Evolutionary conservation across 257 asterid genomes (phyloP).

Genomic region (Thymus quinquecostatus): DNA sequence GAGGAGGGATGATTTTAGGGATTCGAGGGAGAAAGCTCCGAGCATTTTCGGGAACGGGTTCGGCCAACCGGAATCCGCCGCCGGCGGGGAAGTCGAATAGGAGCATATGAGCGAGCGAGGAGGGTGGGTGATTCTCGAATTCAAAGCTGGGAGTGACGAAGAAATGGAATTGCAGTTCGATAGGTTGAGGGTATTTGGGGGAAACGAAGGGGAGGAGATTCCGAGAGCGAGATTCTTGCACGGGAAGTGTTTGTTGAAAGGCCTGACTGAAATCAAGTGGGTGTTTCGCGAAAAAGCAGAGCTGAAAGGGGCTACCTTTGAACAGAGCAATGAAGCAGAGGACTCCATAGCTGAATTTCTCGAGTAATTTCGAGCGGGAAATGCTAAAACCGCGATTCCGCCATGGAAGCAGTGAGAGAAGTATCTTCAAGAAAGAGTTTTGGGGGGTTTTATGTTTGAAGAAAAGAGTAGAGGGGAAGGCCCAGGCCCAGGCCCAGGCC

Average conservation of each 20-base stretch:
- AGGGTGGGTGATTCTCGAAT: conserved; percentile 31
- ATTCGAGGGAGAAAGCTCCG: conserved; percentile 45
- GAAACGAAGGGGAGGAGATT: conserved; percentile 17
- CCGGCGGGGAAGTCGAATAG: conserved; percentile 38
- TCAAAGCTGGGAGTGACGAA: conserved; percentile 16
- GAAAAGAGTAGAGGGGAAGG: too few species aligned
- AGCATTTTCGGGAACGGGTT: conserved; percentile 25
- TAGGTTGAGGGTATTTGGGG: not conserved
- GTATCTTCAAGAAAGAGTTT: too few species aligned
- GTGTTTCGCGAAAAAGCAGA: conserved; percentile 25
- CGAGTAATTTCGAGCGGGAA: not conserved
- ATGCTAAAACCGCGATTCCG: conserved; percentile 27
- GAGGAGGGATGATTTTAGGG: conserved; percentile 49
- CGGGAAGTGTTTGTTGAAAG: conserved; percentile 53
- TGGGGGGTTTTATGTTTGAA: too few species aligned
- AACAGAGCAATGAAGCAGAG: conserved; percentile 45
- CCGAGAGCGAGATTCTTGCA: conserved; percentile 37
- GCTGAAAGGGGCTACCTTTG: conserved; percentile 55
- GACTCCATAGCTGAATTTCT: conserved; percentile 51
- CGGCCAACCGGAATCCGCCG: conserved; percentile 31
- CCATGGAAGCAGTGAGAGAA: conserved; percentile 25
- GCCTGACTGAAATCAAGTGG: conserved; percentile 45
- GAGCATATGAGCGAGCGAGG: conserved; percentile 43
- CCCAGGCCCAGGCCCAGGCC: too few species aligned
- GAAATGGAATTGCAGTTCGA: conserved; percentile 9